A percentile compares a stretch with the other conserved stretches of the same genome.
Evolutionary conservation across 225 moss, liverwort and hornwort species (phyloP).

Genomic region (Lunularia cruciata): DNA sequence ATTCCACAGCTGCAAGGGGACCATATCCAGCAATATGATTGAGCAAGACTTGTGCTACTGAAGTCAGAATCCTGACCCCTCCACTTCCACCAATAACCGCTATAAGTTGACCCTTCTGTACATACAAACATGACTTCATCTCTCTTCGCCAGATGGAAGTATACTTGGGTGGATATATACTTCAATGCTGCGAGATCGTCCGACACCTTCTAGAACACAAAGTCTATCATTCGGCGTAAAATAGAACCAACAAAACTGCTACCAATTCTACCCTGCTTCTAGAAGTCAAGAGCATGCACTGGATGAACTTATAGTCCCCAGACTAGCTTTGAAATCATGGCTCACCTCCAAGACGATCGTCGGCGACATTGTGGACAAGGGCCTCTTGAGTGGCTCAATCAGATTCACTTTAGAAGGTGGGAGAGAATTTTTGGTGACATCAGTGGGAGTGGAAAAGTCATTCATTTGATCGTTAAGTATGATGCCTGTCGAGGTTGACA

Average conservation of each 20-base stretch:
- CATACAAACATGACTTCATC: no score
- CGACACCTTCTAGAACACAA: no score
- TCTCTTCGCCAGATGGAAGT: no score
- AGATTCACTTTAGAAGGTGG: conserved; percentile 65
- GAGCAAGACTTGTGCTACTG: conserved; percentile 73
- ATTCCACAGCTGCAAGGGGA: conserved; percentile 47
- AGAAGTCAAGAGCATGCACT: no score
- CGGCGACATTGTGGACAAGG: conserved; percentile 82
- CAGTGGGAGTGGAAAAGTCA: conserved; percentile 62
- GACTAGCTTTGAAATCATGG: no score
- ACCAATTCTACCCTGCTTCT: no score
- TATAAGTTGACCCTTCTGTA: conserved; percentile 52
- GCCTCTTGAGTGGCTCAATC: conserved; percentile 61
- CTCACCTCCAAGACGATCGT: conserved; percentile 71
- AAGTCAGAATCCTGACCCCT: conserved; percentile 70
- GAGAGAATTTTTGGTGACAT: conserved; percentile 34
- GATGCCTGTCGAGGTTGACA: conserved; percentile 67
- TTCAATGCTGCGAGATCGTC: no score
- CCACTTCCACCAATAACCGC: conserved; percentile 83
- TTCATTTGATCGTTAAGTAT: conserved; percentile 84
- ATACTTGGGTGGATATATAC: no score
- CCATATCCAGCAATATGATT: conserved; percentile 56
- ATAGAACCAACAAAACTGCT: no score
- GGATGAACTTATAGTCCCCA: no score
- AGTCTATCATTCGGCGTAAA: no score